Evolutionary conservation across 1,284 basidiomycete genomes (phyloP).

Genomic region (Marasmius sp.): DNA sequence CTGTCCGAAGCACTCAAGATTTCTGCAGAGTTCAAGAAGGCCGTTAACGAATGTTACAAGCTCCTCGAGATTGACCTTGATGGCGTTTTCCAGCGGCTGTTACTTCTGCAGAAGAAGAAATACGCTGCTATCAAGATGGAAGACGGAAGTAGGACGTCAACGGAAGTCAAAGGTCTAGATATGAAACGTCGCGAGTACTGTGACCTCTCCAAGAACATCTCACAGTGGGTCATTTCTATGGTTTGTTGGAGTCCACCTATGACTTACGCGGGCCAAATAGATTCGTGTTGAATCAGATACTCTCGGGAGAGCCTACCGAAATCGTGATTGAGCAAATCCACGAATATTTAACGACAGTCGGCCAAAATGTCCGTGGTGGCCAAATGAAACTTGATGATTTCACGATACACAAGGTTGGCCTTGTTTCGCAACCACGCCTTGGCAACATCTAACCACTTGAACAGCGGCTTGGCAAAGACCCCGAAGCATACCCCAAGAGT

Average conservation of each 20-base stretch:
- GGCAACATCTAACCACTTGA: conserved; percentile 2
- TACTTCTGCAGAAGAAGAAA: conserved; percentile 98
- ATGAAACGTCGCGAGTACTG: conserved; percentile 99
- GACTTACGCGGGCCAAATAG: conserved; percentile 35
- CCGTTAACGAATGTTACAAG: conserved; percentile 94
- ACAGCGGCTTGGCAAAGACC: conserved; percentile 90
- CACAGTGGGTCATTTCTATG: conserved; percentile 61
- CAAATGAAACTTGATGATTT: conserved; percentile 88
- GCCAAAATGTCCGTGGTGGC: conserved; percentile 76
- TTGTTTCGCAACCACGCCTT: neutral
- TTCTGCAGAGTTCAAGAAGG: conserved; percentile 90
- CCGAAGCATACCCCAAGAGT: conserved; percentile 94
- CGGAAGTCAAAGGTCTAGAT: conserved; percentile 96
- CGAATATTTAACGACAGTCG: conserved; percentile 80
- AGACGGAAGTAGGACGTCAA: conserved; percentile 71
- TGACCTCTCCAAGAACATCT: conserved; percentile 88
- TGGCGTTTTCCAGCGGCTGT: conserved; percentile 88
- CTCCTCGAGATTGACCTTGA: conserved; percentile 98
- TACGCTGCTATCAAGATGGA: conserved; percentile 97
- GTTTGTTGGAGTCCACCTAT: neutral
- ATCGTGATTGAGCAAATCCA: conserved; percentile 90
- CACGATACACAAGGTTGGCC: conserved; percentile 84
- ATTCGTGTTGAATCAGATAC: conserved; percentile 86
- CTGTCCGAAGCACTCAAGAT: conserved; percentile 89
- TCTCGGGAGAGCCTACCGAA: conserved; percentile 92